These are phyloP conservation scores for Glycine soja DNA, from an alignment of 306 rosid species.

Conservation along the genomic window DNA sequence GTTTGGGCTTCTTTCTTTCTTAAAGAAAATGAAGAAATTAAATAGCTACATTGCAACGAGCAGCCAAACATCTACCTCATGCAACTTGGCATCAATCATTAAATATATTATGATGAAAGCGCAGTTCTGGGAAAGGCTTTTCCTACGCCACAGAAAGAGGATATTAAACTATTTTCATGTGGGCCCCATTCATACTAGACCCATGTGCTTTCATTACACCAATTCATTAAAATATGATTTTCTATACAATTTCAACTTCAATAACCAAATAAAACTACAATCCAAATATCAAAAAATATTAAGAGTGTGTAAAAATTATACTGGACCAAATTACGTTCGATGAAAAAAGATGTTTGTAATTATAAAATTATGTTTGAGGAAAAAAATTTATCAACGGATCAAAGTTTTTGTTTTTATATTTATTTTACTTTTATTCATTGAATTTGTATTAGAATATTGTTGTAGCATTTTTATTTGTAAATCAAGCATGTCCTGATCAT, in stretches of 20 bases:
- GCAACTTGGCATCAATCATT: conserved; percentile 63
- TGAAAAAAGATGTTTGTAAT: too few species aligned
- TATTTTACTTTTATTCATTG: too few species aligned
- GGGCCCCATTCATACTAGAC: background rate
- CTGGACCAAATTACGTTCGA: too few species aligned
- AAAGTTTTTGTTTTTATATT: too few species aligned
- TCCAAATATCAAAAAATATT: too few species aligned
- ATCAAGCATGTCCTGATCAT: too few species aligned
- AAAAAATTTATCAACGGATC: too few species aligned
- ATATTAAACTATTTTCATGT: background rate
- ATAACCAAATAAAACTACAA: background rate
- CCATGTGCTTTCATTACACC: conserved; percentile 6
- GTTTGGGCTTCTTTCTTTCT: background rate
- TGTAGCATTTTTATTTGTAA: too few species aligned
- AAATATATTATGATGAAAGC: conserved; percentile 48
- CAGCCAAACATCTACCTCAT: conserved; percentile 39
- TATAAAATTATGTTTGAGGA: too few species aligned
- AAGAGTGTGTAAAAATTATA: too few species aligned
- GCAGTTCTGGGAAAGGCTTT: conserved; percentile 15
- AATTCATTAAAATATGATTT: background rate
- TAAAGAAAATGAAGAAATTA: background rate
- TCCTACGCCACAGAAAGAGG: background rate
- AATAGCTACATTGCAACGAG: background rate
- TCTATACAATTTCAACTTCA: background rate
- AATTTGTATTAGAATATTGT: too few species aligned